Percentiles rank a stretch among this genome's conserved stretches.
phyloP scores from a whole-genome alignment of 441 rosid genomes.

The Viola pubescens region DNA sequence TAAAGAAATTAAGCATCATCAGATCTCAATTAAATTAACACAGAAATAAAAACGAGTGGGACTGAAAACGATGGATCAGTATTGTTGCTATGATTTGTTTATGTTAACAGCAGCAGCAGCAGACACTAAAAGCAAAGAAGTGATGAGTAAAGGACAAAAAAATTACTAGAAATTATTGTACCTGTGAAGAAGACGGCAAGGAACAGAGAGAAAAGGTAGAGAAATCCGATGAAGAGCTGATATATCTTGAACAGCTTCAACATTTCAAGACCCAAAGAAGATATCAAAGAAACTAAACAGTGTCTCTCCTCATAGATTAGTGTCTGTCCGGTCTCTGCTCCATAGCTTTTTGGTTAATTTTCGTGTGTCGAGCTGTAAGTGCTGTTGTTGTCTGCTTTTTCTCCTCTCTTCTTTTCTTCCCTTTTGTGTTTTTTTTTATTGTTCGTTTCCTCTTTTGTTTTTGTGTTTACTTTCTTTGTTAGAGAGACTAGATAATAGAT shows the following conservation, averaged over 20 bases:
- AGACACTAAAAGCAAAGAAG: neutral
- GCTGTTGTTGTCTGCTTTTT: too few species aligned
- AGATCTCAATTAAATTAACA: conserved; percentile 1
- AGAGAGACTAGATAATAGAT: too few species aligned
- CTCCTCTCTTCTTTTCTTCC: too few species aligned
- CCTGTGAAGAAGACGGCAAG: conserved; percentile 6
- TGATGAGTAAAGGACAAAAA: neutral
- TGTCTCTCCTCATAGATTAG: too few species aligned
- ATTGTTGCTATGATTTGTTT: neutral
- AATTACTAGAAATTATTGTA: neutral
- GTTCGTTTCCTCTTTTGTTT: too few species aligned
- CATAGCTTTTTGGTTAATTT: too few species aligned
- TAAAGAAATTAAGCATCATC: neutral
- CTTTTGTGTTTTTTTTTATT: too few species aligned
- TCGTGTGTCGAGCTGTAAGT: too few species aligned
- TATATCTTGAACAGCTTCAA: conserved; percentile 8
- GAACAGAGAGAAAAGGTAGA: conserved; percentile 1
- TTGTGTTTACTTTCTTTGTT: too few species aligned
- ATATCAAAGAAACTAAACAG: neutral
- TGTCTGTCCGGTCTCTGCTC: too few species aligned
- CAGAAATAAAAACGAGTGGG: neutral
- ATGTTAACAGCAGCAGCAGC: neutral
- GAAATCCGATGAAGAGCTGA: neutral
- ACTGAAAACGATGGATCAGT: neutral
- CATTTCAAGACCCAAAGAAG: conserved; percentile 5